phyloP scores from a whole-genome alignment of 2,329 filamentous ascomycete species.

The Epichloe scottii region DNA sequence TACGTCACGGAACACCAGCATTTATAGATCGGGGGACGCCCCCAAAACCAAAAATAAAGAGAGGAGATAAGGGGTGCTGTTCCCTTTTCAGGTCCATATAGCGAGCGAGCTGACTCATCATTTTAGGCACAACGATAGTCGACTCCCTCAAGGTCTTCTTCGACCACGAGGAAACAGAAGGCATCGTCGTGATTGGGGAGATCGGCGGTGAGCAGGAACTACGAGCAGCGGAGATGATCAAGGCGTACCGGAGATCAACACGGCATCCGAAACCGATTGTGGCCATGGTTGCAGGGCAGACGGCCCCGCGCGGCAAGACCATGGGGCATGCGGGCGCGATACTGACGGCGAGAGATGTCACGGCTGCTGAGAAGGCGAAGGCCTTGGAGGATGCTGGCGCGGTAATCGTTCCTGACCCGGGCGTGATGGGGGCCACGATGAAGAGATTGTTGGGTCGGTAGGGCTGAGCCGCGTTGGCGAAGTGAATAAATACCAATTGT shows the following conservation, averaged over 20 bases:
- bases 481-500: too few relatives aligned
- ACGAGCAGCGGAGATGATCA: conserved; percentile 59
- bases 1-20: conserved; percentile 5
- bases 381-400: conserved; percentile 24
- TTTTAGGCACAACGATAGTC: conserved; percentile 48
- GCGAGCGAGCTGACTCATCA: not conserved
- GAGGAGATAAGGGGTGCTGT: too few relatives aligned
- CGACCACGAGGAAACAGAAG: conserved; percentile 53
- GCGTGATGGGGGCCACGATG: conserved; percentile 24
- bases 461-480: too few relatives aligned
- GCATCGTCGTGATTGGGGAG: conserved; percentile 61
- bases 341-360: conserved; percentile 17
- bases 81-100: too few relatives aligned
- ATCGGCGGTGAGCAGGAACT: conserved; percentile 59
- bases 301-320: conserved; percentile 45
- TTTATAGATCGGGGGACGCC: not conserved
- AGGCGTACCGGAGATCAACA: conserved; percentile 44
- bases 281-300: conserved; percentile 52
- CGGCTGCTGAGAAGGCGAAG: conserved; percentile 20
- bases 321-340: conserved; percentile 68
- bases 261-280: conserved; percentile 50
- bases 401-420: conserved; percentile 25
- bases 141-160: conserved; percentile 59
- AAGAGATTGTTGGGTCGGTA: conserved; percentile 15
- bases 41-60: too few relatives aligned